Conservation (phyloP, 768 basidiomycete species). For the Filobasidium floriforme region DNA sequence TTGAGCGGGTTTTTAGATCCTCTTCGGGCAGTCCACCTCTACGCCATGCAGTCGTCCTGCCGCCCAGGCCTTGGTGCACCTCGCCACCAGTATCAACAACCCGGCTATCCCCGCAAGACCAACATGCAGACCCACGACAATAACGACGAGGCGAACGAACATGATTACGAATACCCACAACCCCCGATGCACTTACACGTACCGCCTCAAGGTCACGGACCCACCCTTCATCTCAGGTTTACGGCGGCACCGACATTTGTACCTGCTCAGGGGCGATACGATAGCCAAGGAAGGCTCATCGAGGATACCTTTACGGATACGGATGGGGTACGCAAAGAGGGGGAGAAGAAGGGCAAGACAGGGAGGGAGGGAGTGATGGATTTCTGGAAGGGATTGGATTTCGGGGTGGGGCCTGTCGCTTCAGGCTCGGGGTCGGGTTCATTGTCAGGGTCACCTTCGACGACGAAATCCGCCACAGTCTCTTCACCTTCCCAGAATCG, state of each 20-base stretch:
- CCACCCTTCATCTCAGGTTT: background rate
- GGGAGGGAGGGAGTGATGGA: background rate
- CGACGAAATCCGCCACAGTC: background rate
- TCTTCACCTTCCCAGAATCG: background rate
- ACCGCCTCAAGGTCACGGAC: constrained; percentile 41
- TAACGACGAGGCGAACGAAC: too few relatives aligned
- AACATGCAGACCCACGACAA: too few relatives aligned
- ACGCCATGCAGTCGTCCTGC: too few relatives aligned
- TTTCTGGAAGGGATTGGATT: constrained; percentile 20
- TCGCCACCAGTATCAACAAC: too few relatives aligned
- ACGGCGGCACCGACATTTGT: constrained; percentile 17
- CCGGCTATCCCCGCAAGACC: too few relatives aligned
- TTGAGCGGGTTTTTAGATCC: too few relatives aligned
- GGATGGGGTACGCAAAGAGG: background rate
- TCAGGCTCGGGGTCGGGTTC: background rate
- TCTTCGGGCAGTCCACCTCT: too few relatives aligned
- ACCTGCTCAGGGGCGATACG: constrained; percentile 16
- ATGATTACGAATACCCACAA: background rate
- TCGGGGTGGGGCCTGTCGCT: background rate
- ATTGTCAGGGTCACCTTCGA: background rate
- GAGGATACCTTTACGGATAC: background rate
- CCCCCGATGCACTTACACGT: constrained; percentile 65
- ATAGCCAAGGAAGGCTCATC: constrained; percentile 18
- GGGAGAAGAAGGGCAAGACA: background rate
- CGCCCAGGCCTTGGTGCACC: too few relatives aligned